Evolutionary conservation across 2,329 filamentous ascomycete genomes (phyloP).

Genomic region (Aspergillus intermedius): DNA sequence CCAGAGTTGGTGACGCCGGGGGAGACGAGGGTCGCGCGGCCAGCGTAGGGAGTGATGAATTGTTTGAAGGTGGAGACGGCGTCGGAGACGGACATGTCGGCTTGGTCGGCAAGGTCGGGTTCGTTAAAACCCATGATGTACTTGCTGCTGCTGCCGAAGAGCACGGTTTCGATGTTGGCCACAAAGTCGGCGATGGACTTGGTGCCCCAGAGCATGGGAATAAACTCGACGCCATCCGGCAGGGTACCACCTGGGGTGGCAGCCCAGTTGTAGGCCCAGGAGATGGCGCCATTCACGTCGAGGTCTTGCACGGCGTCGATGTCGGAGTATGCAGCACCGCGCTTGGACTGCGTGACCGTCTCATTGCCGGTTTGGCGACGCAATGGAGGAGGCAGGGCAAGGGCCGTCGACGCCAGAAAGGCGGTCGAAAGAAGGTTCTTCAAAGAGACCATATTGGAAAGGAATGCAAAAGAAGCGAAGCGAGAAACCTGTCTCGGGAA

Average conservation of each 20-base stretch:
- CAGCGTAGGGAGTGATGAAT: constrained; percentile 33
- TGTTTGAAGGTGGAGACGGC: constrained; percentile 32
- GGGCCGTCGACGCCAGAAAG: constrained; percentile 28
- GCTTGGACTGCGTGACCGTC: constrained; percentile 18
- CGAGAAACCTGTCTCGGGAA: constrained; percentile 8
- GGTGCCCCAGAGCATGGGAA: constrained; percentile 42
- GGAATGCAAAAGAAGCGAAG: constrained; percentile 9
- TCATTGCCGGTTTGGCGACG: constrained; percentile 8
- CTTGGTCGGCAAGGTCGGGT: constrained; percentile 35
- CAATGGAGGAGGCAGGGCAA: constrained; percentile 26
- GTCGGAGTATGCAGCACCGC: constrained; percentile 37
- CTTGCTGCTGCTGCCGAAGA: constrained; percentile 28
- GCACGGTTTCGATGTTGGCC: constrained; percentile 25
- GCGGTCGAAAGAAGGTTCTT: constrained; percentile 26
- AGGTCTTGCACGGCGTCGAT: constrained; percentile 28
- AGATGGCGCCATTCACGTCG: constrained; percentile 19
- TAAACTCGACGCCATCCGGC: constrained; percentile 33
- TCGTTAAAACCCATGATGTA: constrained; percentile 44
- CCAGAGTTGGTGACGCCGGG: constrained; percentile 38
- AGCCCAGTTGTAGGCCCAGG: constrained; percentile 45
- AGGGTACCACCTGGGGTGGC: constrained; percentile 22
- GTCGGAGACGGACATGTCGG: constrained; percentile 31
- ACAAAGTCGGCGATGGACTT: constrained; percentile 32
- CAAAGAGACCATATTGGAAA: constrained; percentile 33
- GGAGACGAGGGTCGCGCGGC: constrained; percentile 35